A percentile compares a stretch with the other conserved stretches of the same genome.
Conservation (phyloP, 2,329 filamentous ascomycete genomes). For the Aspergillus novoparasiticus region DNA sequence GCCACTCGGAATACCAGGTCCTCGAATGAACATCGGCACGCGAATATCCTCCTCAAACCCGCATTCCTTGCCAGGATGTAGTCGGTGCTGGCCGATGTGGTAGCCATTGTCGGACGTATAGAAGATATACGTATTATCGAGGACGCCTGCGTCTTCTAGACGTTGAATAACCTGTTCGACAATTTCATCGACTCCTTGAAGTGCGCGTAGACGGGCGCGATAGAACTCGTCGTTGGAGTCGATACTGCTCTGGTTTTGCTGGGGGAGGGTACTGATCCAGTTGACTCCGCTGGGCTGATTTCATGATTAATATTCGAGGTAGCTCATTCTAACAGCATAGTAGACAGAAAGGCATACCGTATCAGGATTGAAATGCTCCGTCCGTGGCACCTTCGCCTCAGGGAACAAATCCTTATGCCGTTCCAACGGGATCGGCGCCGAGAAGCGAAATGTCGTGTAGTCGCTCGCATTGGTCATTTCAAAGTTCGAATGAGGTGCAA, state of each 20-base stretch:
- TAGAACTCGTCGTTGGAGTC: slow-evolving; percentile 55
- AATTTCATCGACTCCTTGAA: slow-evolving; percentile 56
- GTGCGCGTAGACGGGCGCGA: slow-evolving; percentile 47
- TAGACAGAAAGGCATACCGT: slow-evolving; percentile 34
- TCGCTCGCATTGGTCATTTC: slow-evolving; percentile 35
- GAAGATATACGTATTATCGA: slow-evolving; percentile 58
- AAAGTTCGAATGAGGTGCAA: slow-evolving; percentile 64
- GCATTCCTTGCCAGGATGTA: slow-evolving; percentile 59
- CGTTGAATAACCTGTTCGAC: slow-evolving; percentile 46
- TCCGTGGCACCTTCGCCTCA: slow-evolving; percentile 62
- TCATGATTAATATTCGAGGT: neutral
- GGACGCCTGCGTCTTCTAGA: slow-evolving; percentile 39
- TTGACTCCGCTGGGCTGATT: slow-evolving; percentile 41
- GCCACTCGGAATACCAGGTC: slow-evolving; percentile 53
- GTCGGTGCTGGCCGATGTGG: slow-evolving; percentile 59
- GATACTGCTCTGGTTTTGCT: slow-evolving; percentile 47
- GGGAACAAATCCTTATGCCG: slow-evolving; percentile 64
- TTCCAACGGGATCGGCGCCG: slow-evolving; percentile 58
- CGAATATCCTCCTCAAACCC: slow-evolving; percentile 61
- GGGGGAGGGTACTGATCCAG: slow-evolving; percentile 47
- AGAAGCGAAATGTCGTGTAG: slow-evolving; percentile 30
- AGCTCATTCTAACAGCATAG: fast-evolving
- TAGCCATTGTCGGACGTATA: slow-evolving; percentile 62
- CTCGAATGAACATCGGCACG: slow-evolving; percentile 59
- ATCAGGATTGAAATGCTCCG: slow-evolving; percentile 66